Base-by-base conservation (phyloP, 2,329 filamentous ascomycete species). In the Penicillium fuscoglaucum region DNA sequence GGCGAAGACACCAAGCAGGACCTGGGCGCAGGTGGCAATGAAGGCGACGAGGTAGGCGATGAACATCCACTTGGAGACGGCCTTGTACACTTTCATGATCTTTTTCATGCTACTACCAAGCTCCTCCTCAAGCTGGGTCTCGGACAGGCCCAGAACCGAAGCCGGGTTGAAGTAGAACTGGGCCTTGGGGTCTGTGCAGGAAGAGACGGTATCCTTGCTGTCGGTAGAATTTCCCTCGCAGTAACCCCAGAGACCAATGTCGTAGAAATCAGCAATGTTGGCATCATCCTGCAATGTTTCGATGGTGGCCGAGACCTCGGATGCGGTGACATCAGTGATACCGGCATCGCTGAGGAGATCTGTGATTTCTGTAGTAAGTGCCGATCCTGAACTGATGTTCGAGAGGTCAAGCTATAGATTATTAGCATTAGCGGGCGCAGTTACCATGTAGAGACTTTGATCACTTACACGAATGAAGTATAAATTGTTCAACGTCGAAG, bases 171-270 rank as follows among this genome's bases (percentile, higher is more conserved):
- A 84, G 68, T 89, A 91, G 86, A 90, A 99, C 77, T 91, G 81
- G 67, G 88, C 87, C 73, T 88, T 79, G 55, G 87, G 82, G 66
- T 86, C 81, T 53, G 87, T 88, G 84, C 93, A 98, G 66, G 83
- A 77, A 44, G 76, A 77, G 65, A 83, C 75, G 17, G 76, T 74
- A 64, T 80, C 82, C 49, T 72, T 80, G 62, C 82, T 80, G 67
- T 81, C 80, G 64, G 83, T 82, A 65, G 80, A 74, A 51, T 82
- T 77, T 53, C 83, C 86, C 57, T 81, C 79, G 84, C 95, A 98
- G 83, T 92, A 96, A 72, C 89, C 90, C 90, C 91, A 96, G 39
- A 98, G 82, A 71, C 84, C 86, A 71, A 98, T 82, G 61, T 90
- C 84, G 83, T 97, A 98, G 70, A 87, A 82, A 72, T 93, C 86